phyloP scores from a whole-genome alignment of 1,284 basidiomycete genomes.

The Kwoniella shivajii region DNA sequence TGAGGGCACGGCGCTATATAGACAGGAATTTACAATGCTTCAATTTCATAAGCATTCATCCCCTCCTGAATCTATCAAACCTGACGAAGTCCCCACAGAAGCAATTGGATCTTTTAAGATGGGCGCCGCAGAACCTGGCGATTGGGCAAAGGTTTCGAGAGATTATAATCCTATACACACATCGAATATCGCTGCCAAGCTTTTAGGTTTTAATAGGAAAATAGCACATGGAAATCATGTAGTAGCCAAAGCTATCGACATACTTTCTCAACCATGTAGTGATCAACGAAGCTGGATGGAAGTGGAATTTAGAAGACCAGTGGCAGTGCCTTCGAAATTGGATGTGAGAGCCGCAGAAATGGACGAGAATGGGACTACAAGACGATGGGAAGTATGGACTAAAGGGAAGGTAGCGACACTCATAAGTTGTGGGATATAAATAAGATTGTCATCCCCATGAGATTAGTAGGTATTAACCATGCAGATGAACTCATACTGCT shows the following conservation, averaged over 20 bases:
- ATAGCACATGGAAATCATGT: slow-evolving; percentile 30
- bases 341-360: neutral
- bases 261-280: neutral
- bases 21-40: slow-evolving; percentile 18
- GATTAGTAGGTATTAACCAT: too few species aligned
- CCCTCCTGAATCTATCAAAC: neutral
- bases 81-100: neutral
- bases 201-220: slow-evolving; percentile 18
- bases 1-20: slow-evolving; percentile 5
- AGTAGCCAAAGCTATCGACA: slow-evolving; percentile 6
- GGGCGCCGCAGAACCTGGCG: neutral
- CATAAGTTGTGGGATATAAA: neutral
- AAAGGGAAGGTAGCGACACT: neutral
- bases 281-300: slow-evolving; percentile 3
- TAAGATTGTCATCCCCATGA: too few species aligned
- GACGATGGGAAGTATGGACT: neutral
- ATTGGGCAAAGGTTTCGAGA: slow-evolving; percentile 23
- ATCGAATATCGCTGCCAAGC: slow-evolving; percentile 13
- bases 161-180: slow-evolving; percentile 33
- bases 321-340: slow-evolving; percentile 14
- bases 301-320: slow-evolving; percentile 23
- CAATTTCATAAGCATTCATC: slow-evolving; percentile 16
- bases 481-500: too few species aligned
- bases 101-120: neutral
- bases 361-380: neutral